These are phyloP conservation scores for Dactylellina haptotyla DNA, from an alignment of 2,329 filamentous ascomycete species.

Conservation along the genomic window DNA sequence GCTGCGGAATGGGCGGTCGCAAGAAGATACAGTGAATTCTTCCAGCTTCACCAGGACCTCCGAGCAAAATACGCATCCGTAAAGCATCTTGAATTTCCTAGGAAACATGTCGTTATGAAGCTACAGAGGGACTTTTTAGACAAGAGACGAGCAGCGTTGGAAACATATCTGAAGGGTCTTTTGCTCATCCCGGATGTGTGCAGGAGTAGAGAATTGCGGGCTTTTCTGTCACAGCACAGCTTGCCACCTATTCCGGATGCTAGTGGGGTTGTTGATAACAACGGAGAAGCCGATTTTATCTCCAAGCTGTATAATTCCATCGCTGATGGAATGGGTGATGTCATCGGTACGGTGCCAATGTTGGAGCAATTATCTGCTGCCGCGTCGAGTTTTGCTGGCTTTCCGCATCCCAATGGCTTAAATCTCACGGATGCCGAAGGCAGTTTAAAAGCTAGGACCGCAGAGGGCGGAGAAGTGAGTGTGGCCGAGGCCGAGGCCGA, in stretches of 20 bases:
- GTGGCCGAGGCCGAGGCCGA: slow-evolving; percentile 84
- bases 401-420: slow-evolving; percentile 30
- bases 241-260: slow-evolving; percentile 68
- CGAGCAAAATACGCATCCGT: slow-evolving; percentile 87
- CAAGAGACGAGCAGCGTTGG: slow-evolving; percentile 83
- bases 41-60: slow-evolving; percentile 90
- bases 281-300: slow-evolving; percentile 81
- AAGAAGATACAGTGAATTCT: slow-evolving; percentile 96
- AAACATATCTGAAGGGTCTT: slow-evolving; percentile 77
- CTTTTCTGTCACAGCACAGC: slow-evolving; percentile 88
- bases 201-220: slow-evolving; percentile 87
- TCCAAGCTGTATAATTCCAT: slow-evolving; percentile 95
- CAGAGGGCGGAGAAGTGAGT: slow-evolving; percentile 51
- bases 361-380: slow-evolving; percentile 82
- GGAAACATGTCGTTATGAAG: slow-evolving; percentile 92
- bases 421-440: slow-evolving; percentile 9
- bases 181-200: slow-evolving; percentile 91
- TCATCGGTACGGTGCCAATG: slow-evolving; percentile 93
- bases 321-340: slow-evolving; percentile 97
- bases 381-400: slow-evolving; percentile 43
- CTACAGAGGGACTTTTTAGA: slow-evolving; percentile 94
- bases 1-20: slow-evolving; percentile 94
- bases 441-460: slow-evolving; percentile 73
- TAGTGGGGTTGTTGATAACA: slow-evolving; percentile 63
- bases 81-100: slow-evolving; percentile 87